Conservation (phyloP, 2,329 filamentous ascomycete species). For the Rosellinia necatrix region DNA sequence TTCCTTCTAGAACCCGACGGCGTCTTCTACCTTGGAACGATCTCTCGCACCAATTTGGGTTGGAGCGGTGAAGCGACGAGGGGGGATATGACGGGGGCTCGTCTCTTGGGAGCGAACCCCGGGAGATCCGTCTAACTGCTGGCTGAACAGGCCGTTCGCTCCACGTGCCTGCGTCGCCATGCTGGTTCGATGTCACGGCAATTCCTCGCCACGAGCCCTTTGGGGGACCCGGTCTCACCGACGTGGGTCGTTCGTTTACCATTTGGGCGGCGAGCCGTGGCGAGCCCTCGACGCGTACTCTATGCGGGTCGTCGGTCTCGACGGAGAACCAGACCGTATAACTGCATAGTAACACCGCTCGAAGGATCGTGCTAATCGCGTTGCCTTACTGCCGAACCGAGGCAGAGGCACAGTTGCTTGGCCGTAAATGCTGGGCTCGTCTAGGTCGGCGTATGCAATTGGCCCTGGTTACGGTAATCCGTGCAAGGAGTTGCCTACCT, state of each 20-base stretch:
- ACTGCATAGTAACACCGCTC: too few species aligned
- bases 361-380: constrained; percentile 7
- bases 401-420: neutral
- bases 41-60: constrained; percentile 1
- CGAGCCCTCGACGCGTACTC: neutral
- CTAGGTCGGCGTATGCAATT: neutral
- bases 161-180: constrained; percentile 19
- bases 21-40: neutral
- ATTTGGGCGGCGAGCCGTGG: neutral
- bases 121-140: neutral
- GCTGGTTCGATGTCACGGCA: constrained; percentile 16
- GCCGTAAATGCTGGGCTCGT: constrained; percentile 7
- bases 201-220: constrained; percentile 7
- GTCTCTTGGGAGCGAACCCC: neutral
- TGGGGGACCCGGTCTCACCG: constrained; percentile 11
- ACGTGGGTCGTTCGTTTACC: neutral
- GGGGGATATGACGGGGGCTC: neutral
- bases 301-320: neutral
- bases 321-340: neutral
- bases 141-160: neutral
- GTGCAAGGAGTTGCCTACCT: neutral
- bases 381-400: neutral
- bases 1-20: constrained; percentile 9
- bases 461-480: neutral
- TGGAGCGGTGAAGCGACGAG: constrained; percentile 14